Percentiles rank a stretch among this genome's conserved stretches.
phyloP scores from a whole-genome alignment of 768 basidiomycete species.

The Nidularia pulvinata region DNA sequence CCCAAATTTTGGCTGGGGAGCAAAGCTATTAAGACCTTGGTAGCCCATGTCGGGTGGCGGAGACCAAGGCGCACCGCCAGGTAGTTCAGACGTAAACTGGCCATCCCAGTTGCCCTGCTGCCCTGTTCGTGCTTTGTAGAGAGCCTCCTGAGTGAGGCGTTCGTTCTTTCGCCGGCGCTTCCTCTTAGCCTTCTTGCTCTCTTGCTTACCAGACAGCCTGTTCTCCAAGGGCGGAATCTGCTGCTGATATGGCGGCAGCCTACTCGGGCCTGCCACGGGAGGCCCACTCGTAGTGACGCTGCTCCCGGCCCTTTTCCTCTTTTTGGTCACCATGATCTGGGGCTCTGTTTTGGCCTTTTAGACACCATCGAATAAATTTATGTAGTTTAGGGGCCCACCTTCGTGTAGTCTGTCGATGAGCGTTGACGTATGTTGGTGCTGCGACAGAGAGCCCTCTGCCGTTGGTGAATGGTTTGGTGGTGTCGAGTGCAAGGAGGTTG shows the following conservation, averaged over 20 bases:
- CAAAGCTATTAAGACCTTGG: not conserved
- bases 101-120: not conserved
- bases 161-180: slow-evolving; percentile 37
- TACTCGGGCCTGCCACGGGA: slow-evolving; percentile 7
- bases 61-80: not conserved
- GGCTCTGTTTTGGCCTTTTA: not conserved
- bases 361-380: not conserved
- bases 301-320: slow-evolving; percentile 14
- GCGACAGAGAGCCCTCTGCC: not conserved
- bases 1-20: not conserved
- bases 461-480: slow-evolving; percentile 5
- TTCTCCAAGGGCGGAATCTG: slow-evolving; percentile 12
- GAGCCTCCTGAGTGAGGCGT: slow-evolving; percentile 21
- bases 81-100: not conserved
- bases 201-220: slow-evolving; percentile 12
- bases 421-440: not conserved
- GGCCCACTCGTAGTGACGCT: slow-evolving; percentile 7
- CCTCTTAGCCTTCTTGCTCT: slow-evolving; percentile 35
- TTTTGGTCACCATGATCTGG: slow-evolving; percentile 4
- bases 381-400: not conserved
- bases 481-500: slow-evolving; percentile 1
- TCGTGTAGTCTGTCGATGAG: not conserved
- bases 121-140: too few species aligned
- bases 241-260: not conserved
- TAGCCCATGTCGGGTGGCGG: too few species aligned